Evolutionary conservation across 177 flowering plant genomes (phyloP).

Genomic region (Vitis hybrid): DNA sequence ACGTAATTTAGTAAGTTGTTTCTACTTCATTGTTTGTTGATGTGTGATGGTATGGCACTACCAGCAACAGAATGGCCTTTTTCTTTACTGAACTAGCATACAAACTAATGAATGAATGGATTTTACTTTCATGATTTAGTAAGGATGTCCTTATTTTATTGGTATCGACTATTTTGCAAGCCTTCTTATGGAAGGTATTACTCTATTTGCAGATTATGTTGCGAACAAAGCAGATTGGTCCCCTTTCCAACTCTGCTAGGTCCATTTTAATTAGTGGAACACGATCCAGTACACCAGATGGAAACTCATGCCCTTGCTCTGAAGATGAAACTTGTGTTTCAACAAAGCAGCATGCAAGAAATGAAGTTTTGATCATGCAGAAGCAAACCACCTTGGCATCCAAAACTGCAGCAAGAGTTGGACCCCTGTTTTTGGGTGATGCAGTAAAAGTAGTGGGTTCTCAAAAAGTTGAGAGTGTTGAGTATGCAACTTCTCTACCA

Average conservation of each 20-base stretch:
- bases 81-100: too few relatives aligned
- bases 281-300: constrained; percentile 68
- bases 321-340: constrained; percentile 75
- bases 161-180: too few relatives aligned
- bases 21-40: too few relatives aligned
- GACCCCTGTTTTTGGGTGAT: constrained; percentile 31
- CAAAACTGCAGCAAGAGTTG: constrained; percentile 34
- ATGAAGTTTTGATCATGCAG: constrained; percentile 30
- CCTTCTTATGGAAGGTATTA: not conserved
- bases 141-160: too few relatives aligned
- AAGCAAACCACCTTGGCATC: constrained; percentile 40
- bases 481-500: constrained; percentile 26
- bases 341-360: constrained; percentile 38
- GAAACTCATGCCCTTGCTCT: constrained; percentile 66
- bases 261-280: constrained; percentile 73
- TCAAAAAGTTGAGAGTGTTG: constrained; percentile 30
- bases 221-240: constrained; percentile 77
- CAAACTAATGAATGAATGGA: too few relatives aligned
- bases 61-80: too few relatives aligned
- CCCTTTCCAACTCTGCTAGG: constrained; percentile 75
- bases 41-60: too few relatives aligned
- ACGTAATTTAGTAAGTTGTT: too few relatives aligned
- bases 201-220: constrained; percentile 63
- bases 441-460: constrained; percentile 26
- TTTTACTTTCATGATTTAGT: too few relatives aligned